Percentiles rank a stretch among this genome's conserved stretches.
phyloP scores from a whole-genome alignment of 2,329 filamentous ascomycete genomes.

The Monilinia laxa region DNA sequence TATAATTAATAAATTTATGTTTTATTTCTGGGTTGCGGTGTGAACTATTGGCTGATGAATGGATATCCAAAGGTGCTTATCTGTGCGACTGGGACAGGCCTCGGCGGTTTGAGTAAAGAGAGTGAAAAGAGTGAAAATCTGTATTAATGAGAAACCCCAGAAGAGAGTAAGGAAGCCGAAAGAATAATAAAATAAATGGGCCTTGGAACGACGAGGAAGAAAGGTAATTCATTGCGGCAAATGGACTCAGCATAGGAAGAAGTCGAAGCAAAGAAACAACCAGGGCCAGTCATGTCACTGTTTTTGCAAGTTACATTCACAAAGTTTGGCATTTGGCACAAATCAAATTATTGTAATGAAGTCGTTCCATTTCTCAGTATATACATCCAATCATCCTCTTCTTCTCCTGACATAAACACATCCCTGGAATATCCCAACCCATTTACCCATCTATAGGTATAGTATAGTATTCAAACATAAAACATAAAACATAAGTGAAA shows the following conservation, averaged over 20 bases:
- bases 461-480: slow-evolving; percentile 17
- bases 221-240: background rate
- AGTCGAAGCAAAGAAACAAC: background rate
- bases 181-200: background rate
- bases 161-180: background rate
- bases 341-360: slow-evolving; percentile 12
- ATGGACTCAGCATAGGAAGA: background rate
- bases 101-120: background rate
- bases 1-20: slow-evolving; percentile 1
- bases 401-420: slow-evolving; percentile 13
- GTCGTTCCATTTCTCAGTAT: slow-evolving; percentile 21
- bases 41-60: slow-evolving; percentile 7
- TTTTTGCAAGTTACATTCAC: background rate
- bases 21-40: background rate
- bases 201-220: background rate
- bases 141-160: slow-evolving; percentile 1
- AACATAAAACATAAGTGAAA: slow-evolving; percentile 21
- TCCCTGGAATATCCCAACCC: slow-evolving; percentile 21
- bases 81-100: slow-evolving; percentile 5
- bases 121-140: slow-evolving; percentile 13
- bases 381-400: slow-evolving; percentile 18
- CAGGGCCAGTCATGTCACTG: background rate
- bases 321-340: background rate
- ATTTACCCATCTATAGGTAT: slow-evolving; percentile 19
- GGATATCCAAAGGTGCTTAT: slow-evolving; percentile 1